Conservation (phyloP, 169 alveolate species). For the Eimeria tenella region DNA sequence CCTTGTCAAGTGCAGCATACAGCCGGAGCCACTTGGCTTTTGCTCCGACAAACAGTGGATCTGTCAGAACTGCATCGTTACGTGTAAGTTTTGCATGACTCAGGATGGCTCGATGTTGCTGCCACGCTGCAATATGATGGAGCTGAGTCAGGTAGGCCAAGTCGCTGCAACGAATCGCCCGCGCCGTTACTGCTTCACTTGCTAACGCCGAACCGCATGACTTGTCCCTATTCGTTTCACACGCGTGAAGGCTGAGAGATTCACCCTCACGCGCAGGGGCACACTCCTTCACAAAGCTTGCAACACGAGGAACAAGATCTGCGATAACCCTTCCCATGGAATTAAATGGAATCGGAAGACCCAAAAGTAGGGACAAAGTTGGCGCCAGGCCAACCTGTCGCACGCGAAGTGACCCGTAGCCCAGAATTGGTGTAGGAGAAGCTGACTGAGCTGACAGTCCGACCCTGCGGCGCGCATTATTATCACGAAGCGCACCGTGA, state of each 20-base stretch:
- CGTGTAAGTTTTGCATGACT: conserved; percentile 41
- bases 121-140: conserved; percentile 77
- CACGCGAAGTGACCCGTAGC: conserved; percentile 67
- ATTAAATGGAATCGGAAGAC: conserved; percentile 76
- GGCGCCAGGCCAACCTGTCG: conserved; percentile 80
- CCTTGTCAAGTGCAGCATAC: conserved; percentile 60
- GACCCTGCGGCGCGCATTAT: conserved; percentile 48
- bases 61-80: conserved; percentile 64
- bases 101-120: conserved; percentile 66
- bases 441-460: neutral
- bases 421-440: conserved; percentile 61
- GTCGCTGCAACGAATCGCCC: conserved; percentile 72
- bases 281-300: conserved; percentile 69
- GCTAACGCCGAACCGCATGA: neutral
- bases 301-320: conserved; percentile 72
- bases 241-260: neutral
- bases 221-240: conserved; percentile 26
- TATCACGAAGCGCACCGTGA: conserved; percentile 59
- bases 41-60: conserved; percentile 53
- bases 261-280: neutral
- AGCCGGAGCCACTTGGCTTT: conserved; percentile 42
- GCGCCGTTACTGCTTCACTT: conserved; percentile 3
- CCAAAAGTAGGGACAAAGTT: conserved; percentile 74
- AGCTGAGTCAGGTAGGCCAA: conserved; percentile 60
- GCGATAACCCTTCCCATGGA: conserved; percentile 70